These are phyloP conservation scores for Debaryomyces sp. DNA, from an alignment of 1,139 yeast genomes.

Conservation along the genomic window DNA sequence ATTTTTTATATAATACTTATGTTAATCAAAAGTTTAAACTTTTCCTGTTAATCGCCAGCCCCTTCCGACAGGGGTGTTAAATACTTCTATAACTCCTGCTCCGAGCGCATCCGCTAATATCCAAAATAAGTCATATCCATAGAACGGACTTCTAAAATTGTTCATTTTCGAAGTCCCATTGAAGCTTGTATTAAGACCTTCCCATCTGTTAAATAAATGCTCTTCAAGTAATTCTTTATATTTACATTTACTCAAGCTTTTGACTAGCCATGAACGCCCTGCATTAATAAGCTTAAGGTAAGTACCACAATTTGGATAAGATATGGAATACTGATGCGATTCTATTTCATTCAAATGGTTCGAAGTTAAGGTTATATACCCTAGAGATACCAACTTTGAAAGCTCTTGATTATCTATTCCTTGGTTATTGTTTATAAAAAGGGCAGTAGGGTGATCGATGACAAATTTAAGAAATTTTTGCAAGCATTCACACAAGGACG, in stretches of 20 bases:
- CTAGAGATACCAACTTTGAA: conserved; percentile 45
- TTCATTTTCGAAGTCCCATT: conserved; percentile 38
- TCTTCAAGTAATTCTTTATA: conserved; percentile 59
- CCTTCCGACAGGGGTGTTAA: conserved; percentile 68
- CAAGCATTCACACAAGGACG: conserved; percentile 15
- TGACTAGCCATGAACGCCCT: conserved; percentile 55
- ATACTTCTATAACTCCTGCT: conserved; percentile 67
- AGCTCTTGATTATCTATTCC: conserved; percentile 29
- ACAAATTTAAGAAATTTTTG: conserved; percentile 28
- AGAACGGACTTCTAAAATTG: conserved; percentile 55
- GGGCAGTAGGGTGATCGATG: conserved; percentile 29
- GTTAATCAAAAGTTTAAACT: conserved; percentile 20
- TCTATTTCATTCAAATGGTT: conserved; percentile 53
- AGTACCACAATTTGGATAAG: conserved; percentile 67
- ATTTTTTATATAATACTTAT: not conserved
- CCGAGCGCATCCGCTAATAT: conserved; percentile 67
- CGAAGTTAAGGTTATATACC: conserved; percentile 57
- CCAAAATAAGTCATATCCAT: conserved; percentile 66
- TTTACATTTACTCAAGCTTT: conserved; percentile 41
- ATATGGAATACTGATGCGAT: conserved; percentile 45
- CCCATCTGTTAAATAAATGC: conserved; percentile 52
- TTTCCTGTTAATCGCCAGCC: conserved; percentile 68
- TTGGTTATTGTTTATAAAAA: conserved; percentile 31
- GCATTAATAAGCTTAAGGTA: conserved; percentile 49
- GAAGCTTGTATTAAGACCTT: conserved; percentile 28